Conservation (phyloP, 495 filamentous ascomycete species). For the Xylaria sp. region DNA sequence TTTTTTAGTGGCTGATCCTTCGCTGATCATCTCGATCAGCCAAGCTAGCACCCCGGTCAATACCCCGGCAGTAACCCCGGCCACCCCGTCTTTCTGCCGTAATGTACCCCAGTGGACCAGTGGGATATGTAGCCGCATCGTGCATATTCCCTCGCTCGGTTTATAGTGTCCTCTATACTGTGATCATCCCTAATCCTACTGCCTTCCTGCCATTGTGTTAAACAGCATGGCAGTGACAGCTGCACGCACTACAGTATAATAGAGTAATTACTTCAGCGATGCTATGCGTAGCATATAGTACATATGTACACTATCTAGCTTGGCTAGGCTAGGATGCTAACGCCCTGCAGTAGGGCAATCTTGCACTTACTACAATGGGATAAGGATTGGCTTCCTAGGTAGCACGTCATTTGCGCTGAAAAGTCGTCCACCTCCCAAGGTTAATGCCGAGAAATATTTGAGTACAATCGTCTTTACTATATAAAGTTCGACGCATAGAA, state of each 20-base stretch:
- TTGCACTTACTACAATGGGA: constrained; percentile 19
- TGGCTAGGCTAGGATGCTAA: constrained; percentile 1
- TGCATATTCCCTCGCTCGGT: not conserved
- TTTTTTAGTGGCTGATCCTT: constrained; percentile 18
- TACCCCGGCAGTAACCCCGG: not conserved
- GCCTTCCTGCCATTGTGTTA: not conserved
- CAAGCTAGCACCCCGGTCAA: not conserved
- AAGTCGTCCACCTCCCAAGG: not conserved
- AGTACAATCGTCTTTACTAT: not conserved
- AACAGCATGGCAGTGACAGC: not conserved
- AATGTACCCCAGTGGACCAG: too few relatives aligned
- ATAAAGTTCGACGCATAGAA: not conserved
- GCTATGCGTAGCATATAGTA: not conserved
- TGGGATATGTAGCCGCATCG: constrained; percentile 9
- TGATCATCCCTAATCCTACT: not conserved
- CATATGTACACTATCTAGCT: not conserved
- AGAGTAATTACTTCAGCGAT: not conserved
- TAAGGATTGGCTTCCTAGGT: not conserved
- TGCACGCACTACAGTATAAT: not conserved
- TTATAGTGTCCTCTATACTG: not conserved
- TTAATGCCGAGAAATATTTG: not conserved
- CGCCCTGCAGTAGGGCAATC: not conserved
- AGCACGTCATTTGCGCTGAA: constrained; percentile 20
- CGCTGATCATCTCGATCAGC: constrained; percentile 9
- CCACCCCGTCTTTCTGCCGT: not conserved